These are phyloP conservation scores for Knufia fluminis DNA, from an alignment of 2,329 filamentous ascomycete genomes.

Conservation along the genomic window DNA sequence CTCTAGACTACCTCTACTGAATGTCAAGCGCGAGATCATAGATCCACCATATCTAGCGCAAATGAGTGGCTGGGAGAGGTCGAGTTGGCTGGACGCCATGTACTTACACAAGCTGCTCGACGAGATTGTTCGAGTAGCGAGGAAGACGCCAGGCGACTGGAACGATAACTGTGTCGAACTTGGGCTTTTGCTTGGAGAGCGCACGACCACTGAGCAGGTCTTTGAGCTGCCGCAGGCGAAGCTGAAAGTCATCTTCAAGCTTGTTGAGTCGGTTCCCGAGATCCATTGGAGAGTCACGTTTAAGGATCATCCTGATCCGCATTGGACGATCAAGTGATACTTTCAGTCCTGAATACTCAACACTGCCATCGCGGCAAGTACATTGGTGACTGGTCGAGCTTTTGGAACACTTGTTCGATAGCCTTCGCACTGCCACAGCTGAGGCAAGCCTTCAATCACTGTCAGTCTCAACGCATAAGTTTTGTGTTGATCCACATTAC, in stretches of 20 bases:
- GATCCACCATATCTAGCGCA: background rate
- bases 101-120: conserved; percentile 3
- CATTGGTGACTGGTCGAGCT: no score
- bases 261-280: background rate
- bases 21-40: conserved; percentile 1
- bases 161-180: background rate
- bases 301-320: background rate
- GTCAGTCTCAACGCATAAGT: no score
- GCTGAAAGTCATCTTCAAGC: conserved; percentile 6
- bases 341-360: no score
- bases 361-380: no score
- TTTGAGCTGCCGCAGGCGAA: background rate
- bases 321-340: no score
- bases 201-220: background rate
- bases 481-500: no score
- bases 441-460: no score
- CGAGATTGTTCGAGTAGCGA: background rate
- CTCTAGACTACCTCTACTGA: background rate
- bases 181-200: conserved; percentile 2
- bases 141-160: background rate
- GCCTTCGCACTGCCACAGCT: no score
- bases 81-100: conserved; percentile 4
- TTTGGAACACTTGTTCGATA: no score
- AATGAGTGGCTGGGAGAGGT: conserved; percentile 2
- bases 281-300: conserved; percentile 3